Conservation (phyloP, 2,329 filamentous ascomycete species). For the Pleoardoris graminearum region DNA sequence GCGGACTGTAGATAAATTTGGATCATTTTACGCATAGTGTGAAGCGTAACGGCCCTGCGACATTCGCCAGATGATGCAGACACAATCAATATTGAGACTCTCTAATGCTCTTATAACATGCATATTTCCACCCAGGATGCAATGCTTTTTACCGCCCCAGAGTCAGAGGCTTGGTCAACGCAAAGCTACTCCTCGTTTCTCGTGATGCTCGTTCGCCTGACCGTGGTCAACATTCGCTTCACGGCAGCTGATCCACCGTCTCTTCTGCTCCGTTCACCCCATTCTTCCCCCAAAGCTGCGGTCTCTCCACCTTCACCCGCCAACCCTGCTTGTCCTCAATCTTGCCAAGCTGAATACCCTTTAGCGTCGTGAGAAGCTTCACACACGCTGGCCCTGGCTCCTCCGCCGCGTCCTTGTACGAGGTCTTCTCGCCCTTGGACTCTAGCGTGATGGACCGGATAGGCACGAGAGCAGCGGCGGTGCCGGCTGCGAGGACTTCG, state of each 20-base stretch:
- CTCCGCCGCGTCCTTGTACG: conserved; percentile 60
- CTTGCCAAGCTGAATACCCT: conserved; percentile 84
- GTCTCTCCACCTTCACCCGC: conserved; percentile 56
- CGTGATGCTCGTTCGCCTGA: neutral
- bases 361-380: conserved; percentile 73
- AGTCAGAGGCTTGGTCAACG: no score
- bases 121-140: neutral
- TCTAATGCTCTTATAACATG: neutral
- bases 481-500: conserved; percentile 90
- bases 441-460: conserved; percentile 85
- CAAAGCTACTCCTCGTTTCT: no score
- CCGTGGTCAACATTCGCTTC: neutral
- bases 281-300: conserved; percentile 42
- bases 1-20: no score
- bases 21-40: no score
- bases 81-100: neutral
- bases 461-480: conserved; percentile 86
- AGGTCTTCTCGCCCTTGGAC: conserved; percentile 59
- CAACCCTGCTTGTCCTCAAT: conserved; percentile 77
- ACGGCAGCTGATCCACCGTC: conserved; percentile 43
- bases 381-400: conserved; percentile 74
- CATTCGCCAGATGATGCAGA: neutral
- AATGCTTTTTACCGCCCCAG: no score
- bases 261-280: conserved; percentile 26
- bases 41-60: no score